phyloP scores from a whole-genome alignment of 345 rosid species.

The Heritiera littoralis region DNA sequence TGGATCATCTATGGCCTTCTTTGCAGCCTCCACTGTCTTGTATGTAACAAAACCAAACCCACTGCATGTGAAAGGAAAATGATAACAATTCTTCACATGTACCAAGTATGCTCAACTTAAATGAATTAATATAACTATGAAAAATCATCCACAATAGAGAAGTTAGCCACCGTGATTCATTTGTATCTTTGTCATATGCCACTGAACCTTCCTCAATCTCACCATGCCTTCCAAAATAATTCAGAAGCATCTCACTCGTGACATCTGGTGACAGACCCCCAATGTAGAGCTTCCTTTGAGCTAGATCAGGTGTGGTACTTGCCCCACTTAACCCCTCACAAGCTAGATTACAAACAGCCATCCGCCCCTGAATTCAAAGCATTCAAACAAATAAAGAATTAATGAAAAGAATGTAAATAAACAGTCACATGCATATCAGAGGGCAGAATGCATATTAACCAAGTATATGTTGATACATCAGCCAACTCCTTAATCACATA shows the following conservation, averaged over 20 bases:
- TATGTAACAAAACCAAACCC: constrained; percentile 74
- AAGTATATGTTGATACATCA: not conserved
- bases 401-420: not conserved
- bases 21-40: constrained; percentile 60
- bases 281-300: constrained; percentile 65
- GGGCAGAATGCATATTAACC: not conserved
- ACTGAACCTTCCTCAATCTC: constrained; percentile 76
- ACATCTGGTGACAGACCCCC: constrained; percentile 66
- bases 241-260: constrained; percentile 60
- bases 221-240: constrained; percentile 50
- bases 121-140: not conserved
- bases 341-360: constrained; percentile 73
- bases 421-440: not conserved
- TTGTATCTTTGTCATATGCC: constrained; percentile 69
- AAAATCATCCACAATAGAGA: not conserved
- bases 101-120: not conserved
- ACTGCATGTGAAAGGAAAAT: constrained; percentile 35
- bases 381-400: not conserved
- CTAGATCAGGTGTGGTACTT: constrained; percentile 45
- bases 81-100: constrained; percentile 11
- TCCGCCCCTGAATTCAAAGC: constrained; percentile 48
- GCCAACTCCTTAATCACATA: not conserved
- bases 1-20: constrained; percentile 65
- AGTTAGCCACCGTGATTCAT: constrained; percentile 53
- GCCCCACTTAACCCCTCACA: constrained; percentile 59